Evolutionary conservation across 140 eudicot genomes (phyloP).

Genomic region (Senecio squalidus): DNA sequence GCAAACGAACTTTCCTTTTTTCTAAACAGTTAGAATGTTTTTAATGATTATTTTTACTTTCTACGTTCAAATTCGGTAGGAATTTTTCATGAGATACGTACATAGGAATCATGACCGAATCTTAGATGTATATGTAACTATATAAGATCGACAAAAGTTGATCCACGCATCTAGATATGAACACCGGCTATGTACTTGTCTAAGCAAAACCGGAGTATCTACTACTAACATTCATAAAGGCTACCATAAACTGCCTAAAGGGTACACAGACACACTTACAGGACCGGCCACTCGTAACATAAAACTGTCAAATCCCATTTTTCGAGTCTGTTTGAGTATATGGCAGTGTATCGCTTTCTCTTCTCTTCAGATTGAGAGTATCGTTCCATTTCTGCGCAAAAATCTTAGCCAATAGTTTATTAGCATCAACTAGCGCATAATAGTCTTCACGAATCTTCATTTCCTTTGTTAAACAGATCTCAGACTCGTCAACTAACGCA

Average conservation of each 20-base stretch:
- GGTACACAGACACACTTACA: no score
- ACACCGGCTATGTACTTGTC: no score
- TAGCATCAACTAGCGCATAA: slow-evolving; percentile 24
- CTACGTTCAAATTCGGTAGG: neutral
- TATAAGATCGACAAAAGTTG: no score
- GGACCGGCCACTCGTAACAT: no score
- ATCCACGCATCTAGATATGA: no score
- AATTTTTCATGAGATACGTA: slow-evolving; percentile 33
- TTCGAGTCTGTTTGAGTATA: no score
- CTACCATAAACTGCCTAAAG: no score
- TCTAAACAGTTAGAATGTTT: slow-evolving; percentile 35
- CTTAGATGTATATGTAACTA: no score
- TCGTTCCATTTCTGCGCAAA: slow-evolving; percentile 3
- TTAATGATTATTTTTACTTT: slow-evolving; percentile 27
- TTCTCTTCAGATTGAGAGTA: neutral
- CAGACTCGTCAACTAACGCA: slow-evolving; percentile 29
- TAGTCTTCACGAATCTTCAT: slow-evolving; percentile 26
- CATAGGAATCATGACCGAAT: slow-evolving; percentile 57
- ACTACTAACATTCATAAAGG: no score
- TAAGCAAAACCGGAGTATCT: no score
- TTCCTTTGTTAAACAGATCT: slow-evolving; percentile 24
- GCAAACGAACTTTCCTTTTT: slow-evolving; percentile 35
- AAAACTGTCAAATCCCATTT: no score
- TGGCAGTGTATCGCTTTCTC: no score
- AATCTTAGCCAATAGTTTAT: slow-evolving; percentile 44